Base-by-base conservation (phyloP, 2,329 filamentous ascomycete species). In the Diaporthe caulivora region DNA sequence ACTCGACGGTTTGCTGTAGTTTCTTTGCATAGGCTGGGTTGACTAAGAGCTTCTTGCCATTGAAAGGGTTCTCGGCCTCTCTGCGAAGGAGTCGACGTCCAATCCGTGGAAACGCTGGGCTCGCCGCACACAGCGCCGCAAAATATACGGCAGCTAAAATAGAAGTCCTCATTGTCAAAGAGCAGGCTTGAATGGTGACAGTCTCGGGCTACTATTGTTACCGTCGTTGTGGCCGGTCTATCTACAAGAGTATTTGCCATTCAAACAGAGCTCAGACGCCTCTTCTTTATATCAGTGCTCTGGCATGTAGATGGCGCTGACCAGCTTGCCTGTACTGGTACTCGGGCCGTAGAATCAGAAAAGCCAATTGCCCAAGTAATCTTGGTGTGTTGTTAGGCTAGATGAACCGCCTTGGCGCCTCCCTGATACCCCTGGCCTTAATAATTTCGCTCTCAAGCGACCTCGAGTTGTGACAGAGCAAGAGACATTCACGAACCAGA, bases 21-120 rank as follows among this genome's bases (percentile, higher is more conserved):
- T 86, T 83, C n/a, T 71, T 75, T 17, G 83, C 81, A 78, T 85
- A 87, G 26, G 76, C 76, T n/a, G 83, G 82, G 79, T 87, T 86
- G 74, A 82, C 83, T 76, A 86, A 88, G 34, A 89, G 80, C 9
- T 82, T 84, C 76, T 85, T 86, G 73, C 85, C 85, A 1, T 81
- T 73, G 77, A 91, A 89, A 0, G 89, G 84, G 71, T 86, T 62
- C 11, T 47, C 58, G 42, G 18, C 42, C 26, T 64, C 40, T 64
- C 58, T 64, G 37, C 58, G 58, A 34, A 64, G 42, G 21, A 47
- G 8, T 49, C 58, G 42, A 24, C 47, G 40, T n/a, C 42, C 40
- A 15, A n/a, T 24, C 40, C 58, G 17, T 10, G 58, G 42, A 13
- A 44, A 15, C 21, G 13, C 26, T 17, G 58, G 58, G 6, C 42